A percentile compares a stretch with the other conserved stretches of the same genome.
Evolutionary conservation across 768 basidiomycete genomes (phyloP).

Genomic region (Vishniacozyma victoriae): DNA sequence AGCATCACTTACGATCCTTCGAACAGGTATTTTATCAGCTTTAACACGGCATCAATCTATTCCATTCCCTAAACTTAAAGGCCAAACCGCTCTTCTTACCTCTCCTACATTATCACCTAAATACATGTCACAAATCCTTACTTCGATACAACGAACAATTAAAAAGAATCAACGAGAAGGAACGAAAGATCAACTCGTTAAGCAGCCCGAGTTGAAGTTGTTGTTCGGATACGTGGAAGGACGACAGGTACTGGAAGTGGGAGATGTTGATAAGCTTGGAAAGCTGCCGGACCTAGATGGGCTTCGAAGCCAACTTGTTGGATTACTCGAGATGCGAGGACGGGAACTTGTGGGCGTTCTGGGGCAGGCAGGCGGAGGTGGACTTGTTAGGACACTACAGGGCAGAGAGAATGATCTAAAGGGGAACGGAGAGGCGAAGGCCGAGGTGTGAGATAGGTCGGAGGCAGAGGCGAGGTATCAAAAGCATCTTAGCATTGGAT

Average conservation of each 20-base stretch:
- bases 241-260: slow-evolving; percentile 56
- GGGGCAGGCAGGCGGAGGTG: slow-evolving; percentile 63
- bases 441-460: background rate
- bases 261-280: slow-evolving; percentile 59
- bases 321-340: slow-evolving; percentile 69
- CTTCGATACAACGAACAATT: slow-evolving; percentile 24
- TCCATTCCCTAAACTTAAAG: slow-evolving; percentile 54
- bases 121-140: slow-evolving; percentile 31
- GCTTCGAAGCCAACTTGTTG: slow-evolving; percentile 75
- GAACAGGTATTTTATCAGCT: slow-evolving; percentile 73
- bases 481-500: background rate
- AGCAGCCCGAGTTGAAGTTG: slow-evolving; percentile 52
- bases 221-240: slow-evolving; percentile 77
- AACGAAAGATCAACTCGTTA: slow-evolving; percentile 5
- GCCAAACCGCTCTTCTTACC: slow-evolving; percentile 42
- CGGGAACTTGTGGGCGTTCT: slow-evolving; percentile 67
- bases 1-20: slow-evolving; percentile 60
- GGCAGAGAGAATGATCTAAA: slow-evolving; percentile 66
- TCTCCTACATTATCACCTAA: slow-evolving; percentile 33
- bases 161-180: slow-evolving; percentile 17
- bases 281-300: slow-evolving; percentile 72
- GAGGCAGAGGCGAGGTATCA: background rate
- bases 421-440: slow-evolving; percentile 42
- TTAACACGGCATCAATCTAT: slow-evolving; percentile 54
- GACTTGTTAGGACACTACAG: slow-evolving; percentile 65